A percentile compares a stretch with the other conserved stretches of the same genome.
Evolutionary conservation across 1,139 yeast genomes (phyloP).

Genomic region (Magnusiomyces paraingens): DNA sequence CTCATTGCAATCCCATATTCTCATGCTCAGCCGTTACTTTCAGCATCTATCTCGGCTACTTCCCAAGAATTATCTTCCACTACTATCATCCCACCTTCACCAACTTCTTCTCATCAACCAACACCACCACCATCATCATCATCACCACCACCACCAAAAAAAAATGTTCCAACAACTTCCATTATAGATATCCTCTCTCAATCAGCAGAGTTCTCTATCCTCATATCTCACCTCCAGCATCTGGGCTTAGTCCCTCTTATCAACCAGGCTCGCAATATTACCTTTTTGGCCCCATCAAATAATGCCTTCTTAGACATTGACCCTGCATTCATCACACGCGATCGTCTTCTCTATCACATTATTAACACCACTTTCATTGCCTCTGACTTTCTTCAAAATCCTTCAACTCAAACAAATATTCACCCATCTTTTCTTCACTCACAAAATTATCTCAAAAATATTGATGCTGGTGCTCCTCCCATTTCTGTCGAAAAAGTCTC

Average conservation of each 20-base stretch:
- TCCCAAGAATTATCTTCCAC: too few species aligned
- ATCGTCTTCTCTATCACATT: conserved; percentile 33
- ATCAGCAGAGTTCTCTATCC: conserved; percentile 65
- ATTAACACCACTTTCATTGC: conserved; percentile 27
- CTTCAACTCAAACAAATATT: not conserved
- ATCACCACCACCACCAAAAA: not conserved
- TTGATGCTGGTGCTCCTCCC: not conserved
- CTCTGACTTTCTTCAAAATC: conserved; percentile 12
- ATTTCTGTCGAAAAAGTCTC: not conserved
- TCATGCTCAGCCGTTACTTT: too few species aligned
- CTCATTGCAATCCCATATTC: too few species aligned
- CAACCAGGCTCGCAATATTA: conserved; percentile 58
- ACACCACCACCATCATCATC: not conserved
- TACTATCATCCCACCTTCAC: too few species aligned
- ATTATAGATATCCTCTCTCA: conserved; percentile 73
- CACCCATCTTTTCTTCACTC: conserved; percentile 1
- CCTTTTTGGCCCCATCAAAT: conserved; percentile 81
- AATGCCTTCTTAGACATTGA: conserved; percentile 54
- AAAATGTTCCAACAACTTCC: conserved; percentile 30
- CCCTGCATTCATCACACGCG: conserved; percentile 25
- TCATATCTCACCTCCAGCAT: conserved; percentile 59
- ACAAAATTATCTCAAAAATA: not conserved
- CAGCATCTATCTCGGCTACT: too few species aligned
- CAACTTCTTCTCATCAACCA: not conserved
- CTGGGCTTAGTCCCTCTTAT: conserved; percentile 62